Conservation (phyloP, 2,329 filamentous ascomycete species). For the Ceratocystis lukuohia region DNA sequence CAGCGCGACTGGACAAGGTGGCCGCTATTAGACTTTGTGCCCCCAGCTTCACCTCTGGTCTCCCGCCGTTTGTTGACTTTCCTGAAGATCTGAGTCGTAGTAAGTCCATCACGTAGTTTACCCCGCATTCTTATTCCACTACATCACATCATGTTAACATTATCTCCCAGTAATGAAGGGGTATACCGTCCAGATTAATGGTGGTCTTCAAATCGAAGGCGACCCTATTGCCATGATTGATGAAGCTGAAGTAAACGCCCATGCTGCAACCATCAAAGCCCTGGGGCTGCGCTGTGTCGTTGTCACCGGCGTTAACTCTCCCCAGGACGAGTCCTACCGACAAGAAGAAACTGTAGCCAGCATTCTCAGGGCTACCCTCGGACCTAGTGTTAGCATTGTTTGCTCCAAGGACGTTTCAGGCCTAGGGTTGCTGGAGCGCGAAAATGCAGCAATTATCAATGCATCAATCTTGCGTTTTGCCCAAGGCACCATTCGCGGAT, state of each 20-base stretch:
- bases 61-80: constrained; percentile 41
- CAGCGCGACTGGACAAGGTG: constrained; percentile 34
- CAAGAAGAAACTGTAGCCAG: constrained; percentile 39
- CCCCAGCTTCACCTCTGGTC: constrained; percentile 30
- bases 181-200: constrained; percentile 21
- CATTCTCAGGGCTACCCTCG: constrained; percentile 27
- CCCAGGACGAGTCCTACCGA: constrained; percentile 39
- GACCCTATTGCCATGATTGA: constrained; percentile 20
- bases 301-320: constrained; percentile 44
- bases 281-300: constrained; percentile 33
- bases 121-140: not conserved
- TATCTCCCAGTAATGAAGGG: constrained; percentile 20
- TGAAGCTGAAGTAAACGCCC: constrained; percentile 17
- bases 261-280: constrained; percentile 22
- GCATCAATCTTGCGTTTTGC: constrained; percentile 37
- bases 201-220: constrained; percentile 22
- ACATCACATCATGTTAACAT: no score
- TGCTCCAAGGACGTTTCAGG: constrained; percentile 28
- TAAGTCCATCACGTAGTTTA: not conserved
- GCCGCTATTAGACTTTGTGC: constrained; percentile 43
- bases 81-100: constrained; percentile 30
- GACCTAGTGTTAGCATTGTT: constrained; percentile 25
- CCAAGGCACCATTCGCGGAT: constrained; percentile 33
- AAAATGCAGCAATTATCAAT: constrained; percentile 42
- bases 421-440: constrained; percentile 33